Base-by-base conservation (phyloP, 441 rosid species). In the Aquilaria agallochum region DNA sequence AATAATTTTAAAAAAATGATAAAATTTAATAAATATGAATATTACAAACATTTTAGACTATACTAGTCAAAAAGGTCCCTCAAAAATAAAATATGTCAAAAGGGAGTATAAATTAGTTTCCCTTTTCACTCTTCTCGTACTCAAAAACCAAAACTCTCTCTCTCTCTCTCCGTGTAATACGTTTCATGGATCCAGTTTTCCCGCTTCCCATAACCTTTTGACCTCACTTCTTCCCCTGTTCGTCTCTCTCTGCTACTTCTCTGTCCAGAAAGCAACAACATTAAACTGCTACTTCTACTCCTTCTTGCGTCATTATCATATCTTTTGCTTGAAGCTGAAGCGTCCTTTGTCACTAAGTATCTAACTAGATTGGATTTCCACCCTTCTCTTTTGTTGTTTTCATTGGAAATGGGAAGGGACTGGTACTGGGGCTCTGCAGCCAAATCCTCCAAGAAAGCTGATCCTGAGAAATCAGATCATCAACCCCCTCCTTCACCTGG, bases 401-500 rank as follows among this genome's bases (percentile, higher is more conserved):
- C 58, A 15, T 52, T 34, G 3, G 58, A 45, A 52, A 92, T 92
- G 98, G 91, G 87, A 55, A 80, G 66, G 66, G 82, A 85, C 47
- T 36, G 42, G 42, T 63, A 78, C 47, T 77, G 81, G 82, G 66
- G 74, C 36, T 36, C 42, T 42, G 70, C 81, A 10, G 66, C 55
- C 53, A 36, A 36, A 36, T 36, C 42, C 32, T 66, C 83, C 58
- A 50, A 76, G 53, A 61, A 32, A 36, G 65, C 80, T 63, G 58
- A 67, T 57, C 61, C 14, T 33, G 59, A 42, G 36, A 36, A 36
- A 60, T 42, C 50, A 53, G 56, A 50, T 15, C 30, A 27, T 4
- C 27, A 20, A 20, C 27, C 27, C 27, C 42, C 42, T 4, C 42
- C 42, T 56, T 64, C 87, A 36, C 42, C 42, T 53, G 92, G 97